phyloP scores from a whole-genome alignment of 441 rosid genomes.

The Omphalea diandra region DNA sequence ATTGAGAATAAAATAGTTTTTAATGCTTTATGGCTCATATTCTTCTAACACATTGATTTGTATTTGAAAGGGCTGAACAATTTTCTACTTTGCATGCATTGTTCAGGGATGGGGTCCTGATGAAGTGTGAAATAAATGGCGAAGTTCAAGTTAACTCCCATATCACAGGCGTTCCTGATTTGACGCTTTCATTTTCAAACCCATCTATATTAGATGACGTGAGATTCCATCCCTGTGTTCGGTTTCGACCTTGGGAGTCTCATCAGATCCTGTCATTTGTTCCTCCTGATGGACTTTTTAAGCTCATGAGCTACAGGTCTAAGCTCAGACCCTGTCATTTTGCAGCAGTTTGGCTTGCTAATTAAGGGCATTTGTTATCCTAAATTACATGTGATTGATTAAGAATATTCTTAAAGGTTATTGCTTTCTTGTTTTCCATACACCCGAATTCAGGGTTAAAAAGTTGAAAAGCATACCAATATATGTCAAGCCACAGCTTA shows the following conservation, averaged over 20 bases:
- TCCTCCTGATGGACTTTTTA: slow-evolving; percentile 96
- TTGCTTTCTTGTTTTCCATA: not conserved
- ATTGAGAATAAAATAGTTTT: not conserved
- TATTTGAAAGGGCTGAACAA: slow-evolving; percentile 3
- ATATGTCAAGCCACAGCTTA: slow-evolving; percentile 88
- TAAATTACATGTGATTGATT: slow-evolving; percentile 1
- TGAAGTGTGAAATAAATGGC: slow-evolving; percentile 87
- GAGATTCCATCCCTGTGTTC: slow-evolving; percentile 92
- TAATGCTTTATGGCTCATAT: not conserved
- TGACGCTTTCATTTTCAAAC: slow-evolving; percentile 81
- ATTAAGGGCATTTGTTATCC: not conserved
- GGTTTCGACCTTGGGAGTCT: slow-evolving; percentile 92
- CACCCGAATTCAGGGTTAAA: slow-evolving; percentile 54
- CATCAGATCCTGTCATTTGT: slow-evolving; percentile 89
- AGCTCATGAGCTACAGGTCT: slow-evolving; percentile 96
- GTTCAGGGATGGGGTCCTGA: slow-evolving; percentile 76
- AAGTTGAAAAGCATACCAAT: slow-evolving; percentile 80
- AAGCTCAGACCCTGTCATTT: no score
- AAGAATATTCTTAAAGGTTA: not conserved
- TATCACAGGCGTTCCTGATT: slow-evolving; percentile 92
- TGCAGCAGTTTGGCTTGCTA: not conserved
- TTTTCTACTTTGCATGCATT: slow-evolving; percentile 26
- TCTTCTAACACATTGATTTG: slow-evolving; percentile 12
- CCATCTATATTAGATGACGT: slow-evolving; percentile 75
- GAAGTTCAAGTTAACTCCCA: slow-evolving; percentile 87